A percentile compares a stretch with the other conserved stretches of the same genome.
Conservation (phyloP, 192 early-diverging fungal genomes). For the Coemansia sp. region DNA sequence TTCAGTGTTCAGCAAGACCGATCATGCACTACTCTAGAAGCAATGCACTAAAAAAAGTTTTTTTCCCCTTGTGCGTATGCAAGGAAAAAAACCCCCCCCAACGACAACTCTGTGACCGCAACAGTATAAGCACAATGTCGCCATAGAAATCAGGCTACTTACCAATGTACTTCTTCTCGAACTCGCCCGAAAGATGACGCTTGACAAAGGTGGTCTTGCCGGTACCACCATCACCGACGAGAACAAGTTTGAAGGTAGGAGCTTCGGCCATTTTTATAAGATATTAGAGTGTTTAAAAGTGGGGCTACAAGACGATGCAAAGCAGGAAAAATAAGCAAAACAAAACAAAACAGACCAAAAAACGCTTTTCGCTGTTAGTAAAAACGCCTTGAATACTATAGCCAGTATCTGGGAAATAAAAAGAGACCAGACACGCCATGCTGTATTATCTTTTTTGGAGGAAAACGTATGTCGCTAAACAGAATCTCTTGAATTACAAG, state of each 20-base stretch:
- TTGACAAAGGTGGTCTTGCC: conserved; percentile 99
- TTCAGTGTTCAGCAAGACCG: not conserved
- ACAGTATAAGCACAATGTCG: not conserved
- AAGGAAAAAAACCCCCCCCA: too few species aligned
- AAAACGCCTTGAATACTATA: not conserved
- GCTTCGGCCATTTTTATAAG: conserved; percentile 14
- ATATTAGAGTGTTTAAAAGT: conserved; percentile 13
- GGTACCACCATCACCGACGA: conserved; percentile 98
- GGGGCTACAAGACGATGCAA: conserved; percentile 9
- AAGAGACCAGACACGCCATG: too few species aligned
- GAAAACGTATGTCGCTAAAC: too few species aligned
- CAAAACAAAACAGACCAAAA: not conserved
- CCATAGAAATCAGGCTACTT: conserved; percentile 10
- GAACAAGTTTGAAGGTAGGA: conserved; percentile 57
- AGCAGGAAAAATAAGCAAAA: not conserved
- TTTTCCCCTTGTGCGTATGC: not conserved
- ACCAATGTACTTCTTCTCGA: conserved; percentile 99
- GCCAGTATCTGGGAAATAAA: not conserved
- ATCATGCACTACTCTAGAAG: not conserved
- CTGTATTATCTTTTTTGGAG: too few species aligned
- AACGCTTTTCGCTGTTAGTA: not conserved
- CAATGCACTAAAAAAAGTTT: not conserved
- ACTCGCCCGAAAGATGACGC: conserved; percentile 99
- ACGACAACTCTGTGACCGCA: not conserved
- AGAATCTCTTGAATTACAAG: not conserved